A percentile compares a stretch with the other conserved stretches of the same genome.
Evolutionary conservation across 2,329 filamentous ascomycete species (phyloP).

Genomic region (Karstenula rhodostoma): DNA sequence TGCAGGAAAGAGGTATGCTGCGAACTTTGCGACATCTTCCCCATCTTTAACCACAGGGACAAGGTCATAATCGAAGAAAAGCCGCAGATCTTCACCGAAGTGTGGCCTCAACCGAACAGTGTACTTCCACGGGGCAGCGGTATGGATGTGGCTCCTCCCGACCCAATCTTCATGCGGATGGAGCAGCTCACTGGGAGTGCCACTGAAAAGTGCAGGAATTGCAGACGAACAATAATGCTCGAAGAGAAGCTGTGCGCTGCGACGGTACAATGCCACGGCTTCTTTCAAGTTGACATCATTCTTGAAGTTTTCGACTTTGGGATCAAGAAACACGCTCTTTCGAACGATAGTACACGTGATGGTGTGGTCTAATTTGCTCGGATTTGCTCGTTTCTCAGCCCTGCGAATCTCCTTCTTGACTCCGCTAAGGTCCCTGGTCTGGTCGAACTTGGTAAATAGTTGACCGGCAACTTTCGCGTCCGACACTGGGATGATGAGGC

Average conservation of each 20-base stretch:
- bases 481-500: background rate
- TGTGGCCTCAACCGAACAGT: background rate
- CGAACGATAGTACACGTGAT: background rate
- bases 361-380: background rate
- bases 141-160: background rate
- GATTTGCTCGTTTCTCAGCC: background rate
- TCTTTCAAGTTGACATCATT: too few species aligned
- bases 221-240: background rate
- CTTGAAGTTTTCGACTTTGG: background rate
- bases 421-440: background rate
- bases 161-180: background rate
- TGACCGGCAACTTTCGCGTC: background rate
- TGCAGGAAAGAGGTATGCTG: background rate
- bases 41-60: background rate
- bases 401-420: background rate
- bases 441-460: background rate
- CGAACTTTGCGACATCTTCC: background rate
- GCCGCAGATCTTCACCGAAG: background rate
- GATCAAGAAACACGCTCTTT: background rate
- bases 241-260: background rate
- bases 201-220: background rate
- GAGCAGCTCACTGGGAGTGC: background rate
- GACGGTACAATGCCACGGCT: too few species aligned
- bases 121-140: background rate
- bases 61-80: conserved; percentile 3